phyloP scores from a whole-genome alignment of 108 stramenopile species.

The Fragilaria radians region DNA sequence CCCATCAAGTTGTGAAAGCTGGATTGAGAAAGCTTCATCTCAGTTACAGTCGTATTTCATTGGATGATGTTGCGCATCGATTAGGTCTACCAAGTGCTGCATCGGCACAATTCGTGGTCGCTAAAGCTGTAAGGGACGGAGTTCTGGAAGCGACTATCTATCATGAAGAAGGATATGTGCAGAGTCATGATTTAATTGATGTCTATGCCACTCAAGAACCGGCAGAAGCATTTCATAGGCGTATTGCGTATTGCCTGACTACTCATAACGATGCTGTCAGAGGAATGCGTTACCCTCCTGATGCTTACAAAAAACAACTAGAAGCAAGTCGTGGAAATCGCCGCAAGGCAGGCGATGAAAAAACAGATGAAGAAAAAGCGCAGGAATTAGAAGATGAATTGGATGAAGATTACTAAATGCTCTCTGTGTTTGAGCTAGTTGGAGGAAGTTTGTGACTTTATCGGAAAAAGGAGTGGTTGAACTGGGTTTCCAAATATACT shows the following conservation, averaged over 20 bases:
- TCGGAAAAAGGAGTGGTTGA: too few species aligned
- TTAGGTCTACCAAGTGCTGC: slow-evolving; percentile 77
- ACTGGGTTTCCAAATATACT: too few species aligned
- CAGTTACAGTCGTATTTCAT: slow-evolving; percentile 82
- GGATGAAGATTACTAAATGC: slow-evolving; percentile 68
- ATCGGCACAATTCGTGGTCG: slow-evolving; percentile 94
- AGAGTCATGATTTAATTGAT: slow-evolving; percentile 89
- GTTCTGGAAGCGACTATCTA: slow-evolving; percentile 98
- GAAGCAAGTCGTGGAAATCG: slow-evolving; percentile 76
- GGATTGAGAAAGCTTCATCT: slow-evolving; percentile 92
- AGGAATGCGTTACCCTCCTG: slow-evolving; percentile 95
- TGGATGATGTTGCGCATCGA: slow-evolving; percentile 88
- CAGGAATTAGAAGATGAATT: slow-evolving; percentile 82
- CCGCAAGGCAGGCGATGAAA: slow-evolving; percentile 60
- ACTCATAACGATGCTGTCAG: slow-evolving; percentile 98
- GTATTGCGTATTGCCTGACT: slow-evolving; percentile 97
- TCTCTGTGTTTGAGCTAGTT: slow-evolving; percentile 4
- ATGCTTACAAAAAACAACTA: slow-evolving; percentile 90
- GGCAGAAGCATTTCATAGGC: slow-evolving; percentile 94
- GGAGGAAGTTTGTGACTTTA: too few species aligned
- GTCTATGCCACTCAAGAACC: slow-evolving; percentile 96
- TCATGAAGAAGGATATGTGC: slow-evolving; percentile 87
- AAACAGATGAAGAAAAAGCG: slow-evolving; percentile 88
- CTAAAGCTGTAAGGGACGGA: slow-evolving; percentile 97
- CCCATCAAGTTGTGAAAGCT: slow-evolving; percentile 96